A percentile compares a stretch with the other conserved stretches of the same genome.
phyloP scores from a whole-genome alignment of 2,329 filamentous ascomycete genomes.

The Daldinia eschscholtzii region DNA sequence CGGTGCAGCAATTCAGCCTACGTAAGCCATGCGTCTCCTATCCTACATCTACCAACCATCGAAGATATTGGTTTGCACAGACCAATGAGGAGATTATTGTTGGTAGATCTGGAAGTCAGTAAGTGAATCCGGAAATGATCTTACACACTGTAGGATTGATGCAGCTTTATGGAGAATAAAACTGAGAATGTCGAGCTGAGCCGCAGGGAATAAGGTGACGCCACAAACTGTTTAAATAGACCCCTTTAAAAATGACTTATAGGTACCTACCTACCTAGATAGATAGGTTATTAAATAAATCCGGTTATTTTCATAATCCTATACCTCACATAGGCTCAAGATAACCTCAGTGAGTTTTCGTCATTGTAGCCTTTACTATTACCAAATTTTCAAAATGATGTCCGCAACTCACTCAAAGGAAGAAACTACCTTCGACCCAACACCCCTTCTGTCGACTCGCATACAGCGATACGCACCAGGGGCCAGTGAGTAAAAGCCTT shows the following conservation, averaged over 20 bases:
- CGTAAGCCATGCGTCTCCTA: neutral
- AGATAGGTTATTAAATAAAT: neutral
- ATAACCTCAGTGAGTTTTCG: neutral
- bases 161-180: neutral
- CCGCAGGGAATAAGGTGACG: neutral
- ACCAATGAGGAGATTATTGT: neutral
- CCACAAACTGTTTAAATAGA: neutral
- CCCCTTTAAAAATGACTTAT: neutral
- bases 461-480: slow-evolving; percentile 23
- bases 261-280: too few relatives aligned
- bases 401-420: neutral
- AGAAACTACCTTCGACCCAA: slow-evolving; percentile 13
- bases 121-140: too few relatives aligned
- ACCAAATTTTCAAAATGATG: slow-evolving; percentile 8
- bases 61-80: neutral
- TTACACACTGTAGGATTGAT: too few relatives aligned
- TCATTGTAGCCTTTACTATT: neutral
- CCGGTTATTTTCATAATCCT: neutral
- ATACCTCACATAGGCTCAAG: neutral
- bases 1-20: neutral
- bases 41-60: neutral
- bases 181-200: neutral
- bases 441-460: slow-evolving; percentile 16
- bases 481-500: slow-evolving; percentile 12
- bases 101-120: neutral